phyloP scores from a whole-genome alignment of 169 alveolate species.

The Hepatocystis sp. region DNA sequence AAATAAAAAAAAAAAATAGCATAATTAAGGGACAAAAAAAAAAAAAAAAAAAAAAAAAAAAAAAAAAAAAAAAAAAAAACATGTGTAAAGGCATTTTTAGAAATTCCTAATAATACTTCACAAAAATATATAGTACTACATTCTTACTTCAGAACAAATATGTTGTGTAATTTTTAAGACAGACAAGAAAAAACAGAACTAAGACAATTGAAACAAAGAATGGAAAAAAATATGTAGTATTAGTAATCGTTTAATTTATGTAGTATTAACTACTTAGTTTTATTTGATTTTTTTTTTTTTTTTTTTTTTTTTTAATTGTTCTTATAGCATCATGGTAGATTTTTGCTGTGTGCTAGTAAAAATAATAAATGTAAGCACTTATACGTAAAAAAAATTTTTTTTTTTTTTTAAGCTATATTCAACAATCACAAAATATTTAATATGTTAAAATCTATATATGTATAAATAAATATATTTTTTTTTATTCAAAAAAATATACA shows the following conservation, averaged over 20 bases:
- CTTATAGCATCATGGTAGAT: slow-evolving; percentile 1
- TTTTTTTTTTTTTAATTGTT: slow-evolving; percentile 16
- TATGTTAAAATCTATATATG: too few relatives aligned
- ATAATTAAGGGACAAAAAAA: not conserved
- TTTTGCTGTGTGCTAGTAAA: slow-evolving; percentile 15
- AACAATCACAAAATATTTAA: slow-evolving; percentile 27
- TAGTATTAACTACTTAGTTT: too few relatives aligned
- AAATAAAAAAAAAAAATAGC: not conserved
- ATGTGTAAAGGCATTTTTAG: slow-evolving; percentile 17
- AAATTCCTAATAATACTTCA: slow-evolving; percentile 15
- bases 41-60: slow-evolving; percentile 17
- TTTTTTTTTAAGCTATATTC: slow-evolving; percentile 20
- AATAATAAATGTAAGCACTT: slow-evolving; percentile 12
- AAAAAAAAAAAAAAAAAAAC: slow-evolving; percentile 21
- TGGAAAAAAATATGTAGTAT: slow-evolving; percentile 11
- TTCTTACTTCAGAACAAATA: slow-evolving; percentile 55
- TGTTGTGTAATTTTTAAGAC: slow-evolving; percentile 24
- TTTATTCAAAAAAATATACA: too few relatives aligned
- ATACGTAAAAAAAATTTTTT: slow-evolving; percentile 44
- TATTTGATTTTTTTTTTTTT: too few relatives aligned
- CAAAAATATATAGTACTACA: slow-evolving; percentile 7
- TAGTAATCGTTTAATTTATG: too few relatives aligned
- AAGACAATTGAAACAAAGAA: slow-evolving; percentile 16
- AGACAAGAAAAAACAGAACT: slow-evolving; percentile 9
- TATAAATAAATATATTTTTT: too few relatives aligned